Evolutionary conservation across 306 rosid genomes (phyloP).

Genomic region (Vigna trinervia): DNA sequence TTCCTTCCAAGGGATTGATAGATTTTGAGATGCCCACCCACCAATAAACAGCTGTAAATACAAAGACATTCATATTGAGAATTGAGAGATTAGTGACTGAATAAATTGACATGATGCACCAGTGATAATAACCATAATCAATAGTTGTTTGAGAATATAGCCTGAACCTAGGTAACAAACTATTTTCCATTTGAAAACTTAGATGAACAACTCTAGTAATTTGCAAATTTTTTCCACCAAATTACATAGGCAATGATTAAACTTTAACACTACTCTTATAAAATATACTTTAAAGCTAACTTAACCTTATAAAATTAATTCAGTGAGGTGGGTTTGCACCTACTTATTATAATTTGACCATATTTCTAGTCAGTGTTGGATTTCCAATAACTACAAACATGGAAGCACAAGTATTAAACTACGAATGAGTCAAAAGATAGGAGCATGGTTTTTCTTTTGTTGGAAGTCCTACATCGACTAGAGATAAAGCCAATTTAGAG

Average conservation of each 20-base stretch:
- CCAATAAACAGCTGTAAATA: conserved; percentile 76
- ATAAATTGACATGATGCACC: conserved; percentile 8
- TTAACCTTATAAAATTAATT: too few relatives aligned
- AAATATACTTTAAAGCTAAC: too few relatives aligned
- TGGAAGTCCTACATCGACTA: too few relatives aligned
- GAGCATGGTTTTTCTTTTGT: background rate
- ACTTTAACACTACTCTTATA: background rate
- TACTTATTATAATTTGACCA: too few relatives aligned
- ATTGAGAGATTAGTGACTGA: conserved; percentile 14
- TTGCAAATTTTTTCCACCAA: conserved; percentile 2
- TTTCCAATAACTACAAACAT: background rate
- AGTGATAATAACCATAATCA: background rate
- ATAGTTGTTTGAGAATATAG: conserved; percentile 1
- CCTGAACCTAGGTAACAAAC: conserved; percentile 5
- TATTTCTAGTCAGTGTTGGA: too few relatives aligned
- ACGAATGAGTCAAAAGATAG: conserved; percentile 8
- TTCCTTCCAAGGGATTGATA: conserved; percentile 86
- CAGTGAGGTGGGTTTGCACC: too few relatives aligned
- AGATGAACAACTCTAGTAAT: background rate
- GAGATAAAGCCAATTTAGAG: too few relatives aligned
- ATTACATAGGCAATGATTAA: background rate
- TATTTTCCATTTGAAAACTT: conserved; percentile 21
- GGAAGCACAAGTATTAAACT: background rate
- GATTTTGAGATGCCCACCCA: conserved; percentile 76
- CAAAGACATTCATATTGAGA: conserved; percentile 35